Evolutionary conservation across 2,329 filamentous ascomycete species (phyloP), one percentile per base, ranked within the genome.

Genomic region (Ramularia endophylla): DNA sequence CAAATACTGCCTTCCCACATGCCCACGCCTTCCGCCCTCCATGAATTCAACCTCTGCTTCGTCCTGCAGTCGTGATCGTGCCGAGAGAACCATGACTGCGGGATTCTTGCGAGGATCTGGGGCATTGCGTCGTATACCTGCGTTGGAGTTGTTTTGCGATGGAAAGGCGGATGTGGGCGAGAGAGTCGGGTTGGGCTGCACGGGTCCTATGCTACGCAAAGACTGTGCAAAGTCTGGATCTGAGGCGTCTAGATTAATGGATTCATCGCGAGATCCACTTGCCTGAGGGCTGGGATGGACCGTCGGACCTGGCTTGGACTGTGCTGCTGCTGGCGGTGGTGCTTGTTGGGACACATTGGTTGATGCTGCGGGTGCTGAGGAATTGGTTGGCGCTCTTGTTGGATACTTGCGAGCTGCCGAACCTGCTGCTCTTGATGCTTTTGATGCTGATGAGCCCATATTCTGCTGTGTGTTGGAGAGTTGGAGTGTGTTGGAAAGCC

Each of bases 171-270:
- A 79, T 29, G 72, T 70, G 25, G 70, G 65, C 8, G 75, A 79
- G 47, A 72, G 66, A 18, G 75, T 77, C 2, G 75, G 75, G 44
- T 72, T 73, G 20, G 75, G 75, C 40, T 71, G 72, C 6, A 80
- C 77, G 40, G 75, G 71, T 42, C 77, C 78, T 43, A 81, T 66
- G 33, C 65, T 67, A 54, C 81, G 84, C 48, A 97, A 85, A 50
- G 88, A 94, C 59, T 79, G 82, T 72, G 89, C 85, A 77, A 73
- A 90, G 56, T 74, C 68, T 1, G 77, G 77, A 56, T 81, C 78
- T 44, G 71, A 72, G 41, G 70, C 77, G 56, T 82, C 78, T 54
- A 77, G 68, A 52, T 80, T 74, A 47, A 81, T 73, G 36, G 72
- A 74, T 58, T 67, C 60, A 36, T 64, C 63, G 40, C 64, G 63